Conservation (phyloP, 2,329 filamentous ascomycete genomes). For the Sordariomycetes sp. region DNA sequence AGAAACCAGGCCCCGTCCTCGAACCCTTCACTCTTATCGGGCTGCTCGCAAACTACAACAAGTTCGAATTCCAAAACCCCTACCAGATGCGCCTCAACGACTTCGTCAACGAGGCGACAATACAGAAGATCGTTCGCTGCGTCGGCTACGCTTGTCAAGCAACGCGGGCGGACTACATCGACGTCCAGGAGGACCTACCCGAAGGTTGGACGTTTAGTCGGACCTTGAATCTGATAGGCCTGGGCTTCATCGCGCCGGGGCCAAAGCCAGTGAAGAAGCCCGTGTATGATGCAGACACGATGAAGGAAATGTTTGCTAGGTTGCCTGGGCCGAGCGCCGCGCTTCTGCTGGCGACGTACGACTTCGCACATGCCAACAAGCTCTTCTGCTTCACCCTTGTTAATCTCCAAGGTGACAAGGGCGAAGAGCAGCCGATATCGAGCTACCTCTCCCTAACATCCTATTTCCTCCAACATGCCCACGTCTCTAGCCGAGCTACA, state of each 20-base stretch:
- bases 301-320: constrained; percentile 70
- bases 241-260: constrained; percentile 65
- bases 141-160: constrained; percentile 63
- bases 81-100: constrained; percentile 88
- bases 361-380: constrained; percentile 92
- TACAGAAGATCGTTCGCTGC: constrained; percentile 70
- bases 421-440: constrained; percentile 64
- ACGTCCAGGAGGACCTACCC: constrained; percentile 81
- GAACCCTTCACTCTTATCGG: constrained; percentile 78
- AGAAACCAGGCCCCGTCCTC: constrained; percentile 52
- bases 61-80: constrained; percentile 96
- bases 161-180: constrained; percentile 68
- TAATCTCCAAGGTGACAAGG: constrained; percentile 51
- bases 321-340: constrained; percentile 76
- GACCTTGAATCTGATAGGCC: constrained; percentile 75
- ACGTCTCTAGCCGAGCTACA: constrained; percentile 68
- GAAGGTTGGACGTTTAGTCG: constrained; percentile 80
- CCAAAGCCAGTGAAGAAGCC: constrained; percentile 48
- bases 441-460: constrained; percentile 82
- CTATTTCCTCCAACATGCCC: constrained; percentile 88
- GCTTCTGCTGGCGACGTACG: constrained; percentile 77
- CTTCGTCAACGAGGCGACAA: constrained; percentile 86
- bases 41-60: constrained; percentile 94
- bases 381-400: constrained; percentile 84
- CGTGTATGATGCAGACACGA: constrained; percentile 66